Evolutionary conservation across 148 eudicot species (phyloP).

Genomic region (Selenicereus undatus): DNA sequence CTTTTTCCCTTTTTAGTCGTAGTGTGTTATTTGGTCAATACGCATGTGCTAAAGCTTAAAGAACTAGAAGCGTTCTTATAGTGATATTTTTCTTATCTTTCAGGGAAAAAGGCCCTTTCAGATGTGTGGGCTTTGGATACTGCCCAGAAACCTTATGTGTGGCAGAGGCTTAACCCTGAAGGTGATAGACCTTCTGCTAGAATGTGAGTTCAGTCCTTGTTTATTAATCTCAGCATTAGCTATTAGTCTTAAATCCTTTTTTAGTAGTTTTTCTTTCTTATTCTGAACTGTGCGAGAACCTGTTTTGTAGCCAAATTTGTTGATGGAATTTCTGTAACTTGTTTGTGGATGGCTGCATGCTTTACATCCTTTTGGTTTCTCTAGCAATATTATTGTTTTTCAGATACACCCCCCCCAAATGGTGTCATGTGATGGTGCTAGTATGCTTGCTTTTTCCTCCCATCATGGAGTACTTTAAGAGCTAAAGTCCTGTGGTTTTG

Average conservation of each 20-base stretch:
- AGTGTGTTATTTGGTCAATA: conserved; percentile 1
- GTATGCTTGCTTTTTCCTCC: neutral
- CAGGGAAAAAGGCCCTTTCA: conserved; percentile 88
- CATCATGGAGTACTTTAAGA: neutral
- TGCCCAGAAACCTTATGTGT: conserved; percentile 91
- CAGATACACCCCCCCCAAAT: too few relatives aligned
- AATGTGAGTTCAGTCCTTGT: conserved; percentile 67
- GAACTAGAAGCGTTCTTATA: neutral
- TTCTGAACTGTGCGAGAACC: neutral
- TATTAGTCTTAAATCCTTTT: neutral
- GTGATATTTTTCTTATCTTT: conserved; percentile 19
- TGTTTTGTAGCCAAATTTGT: neutral
- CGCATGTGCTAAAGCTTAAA: neutral
- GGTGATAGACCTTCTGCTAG: conserved; percentile 98
- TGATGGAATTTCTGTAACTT: neutral
- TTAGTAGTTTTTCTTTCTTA: neutral
- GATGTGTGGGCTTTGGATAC: conserved; percentile 98
- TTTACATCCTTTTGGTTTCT: neutral
- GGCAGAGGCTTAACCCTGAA: conserved; percentile 89
- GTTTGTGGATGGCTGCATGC: neutral
- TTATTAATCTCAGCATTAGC: neutral
- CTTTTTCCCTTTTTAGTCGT: neutral
- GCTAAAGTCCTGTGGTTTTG: neutral
- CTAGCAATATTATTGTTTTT: neutral
- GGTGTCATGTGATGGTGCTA: neutral